Evolutionary conservation across 2,329 filamentous ascomycete species (phyloP), one percentile per base, ranked within the genome.

Genomic region (Curvularia sp.): DNA sequence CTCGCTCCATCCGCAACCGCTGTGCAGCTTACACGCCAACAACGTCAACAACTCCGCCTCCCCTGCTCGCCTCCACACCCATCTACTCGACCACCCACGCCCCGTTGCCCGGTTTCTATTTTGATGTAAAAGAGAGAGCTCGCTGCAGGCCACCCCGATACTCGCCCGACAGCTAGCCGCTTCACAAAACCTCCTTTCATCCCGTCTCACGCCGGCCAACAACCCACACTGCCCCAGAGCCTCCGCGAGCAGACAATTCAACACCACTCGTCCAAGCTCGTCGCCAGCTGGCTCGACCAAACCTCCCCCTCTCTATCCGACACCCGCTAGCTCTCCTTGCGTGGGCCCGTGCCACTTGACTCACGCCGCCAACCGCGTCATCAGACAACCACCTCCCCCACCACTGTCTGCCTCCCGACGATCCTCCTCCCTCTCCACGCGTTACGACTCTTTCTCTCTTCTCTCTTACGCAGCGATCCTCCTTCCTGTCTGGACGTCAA

Each of bases 401-500:
- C 57, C 58, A 50, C 67, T 66, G 69, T 69, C 71, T 68, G 60
- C 68, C 56, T 53, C 49, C 60, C 70, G 64, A 72, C 70, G 66
- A 55, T 54, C 65, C 60, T 72, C 64, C 75, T 33, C 31, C 31
- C 31, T 31, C 57, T 73, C 65, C 68, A 77, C 76, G 75, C 71
- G 66, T 75, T 73, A 77, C 76, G 76, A 78, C 55, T 73, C 44
- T 47, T 47, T 47, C 28, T 47, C 44, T 31, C 28, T 70, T 66
- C 65, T 68, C 63, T 67, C 62, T 75, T 65, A 77, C 75, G 75
- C 74, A 78, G 71, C 75, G 72, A 75, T 65, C 61, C 55, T 53
- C 64, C 66, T 72, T 67, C 61, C 62, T 56, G 70, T 67, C 64
- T 62, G 70, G 73, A 72, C 73, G 60, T 65, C 67, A 47, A 69